phyloP scores from a whole-genome alignment of 225 moss, liverwort and hornwort species.

The Physcomitrium patens region DNA sequence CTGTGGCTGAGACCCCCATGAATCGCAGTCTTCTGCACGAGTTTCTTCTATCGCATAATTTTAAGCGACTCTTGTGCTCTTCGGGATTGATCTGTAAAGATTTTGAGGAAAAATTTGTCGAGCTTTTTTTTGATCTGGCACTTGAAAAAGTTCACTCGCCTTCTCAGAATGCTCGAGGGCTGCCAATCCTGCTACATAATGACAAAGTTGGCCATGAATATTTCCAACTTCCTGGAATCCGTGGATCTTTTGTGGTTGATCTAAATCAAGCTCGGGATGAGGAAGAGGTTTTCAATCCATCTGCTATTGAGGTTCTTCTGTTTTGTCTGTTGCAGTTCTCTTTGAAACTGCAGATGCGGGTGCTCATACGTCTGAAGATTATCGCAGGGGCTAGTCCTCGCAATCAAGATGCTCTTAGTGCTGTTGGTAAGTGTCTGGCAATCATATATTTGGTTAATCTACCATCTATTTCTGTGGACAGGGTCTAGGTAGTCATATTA shows the following conservation, averaged over 20 bases:
- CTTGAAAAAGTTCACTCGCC: conserved; percentile 75
- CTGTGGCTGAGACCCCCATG: conserved; percentile 59
- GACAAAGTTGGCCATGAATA: conserved; percentile 45
- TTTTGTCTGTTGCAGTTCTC: conserved; percentile 74
- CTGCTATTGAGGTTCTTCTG: conserved; percentile 83
- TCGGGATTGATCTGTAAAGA: conserved; percentile 67
- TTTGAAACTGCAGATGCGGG: conserved; percentile 68
- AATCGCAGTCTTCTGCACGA: conserved; percentile 82
- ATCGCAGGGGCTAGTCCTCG: conserved; percentile 75
- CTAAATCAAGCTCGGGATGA: conserved; percentile 44
- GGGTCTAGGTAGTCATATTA: background rate
- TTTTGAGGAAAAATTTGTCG: conserved; percentile 75
- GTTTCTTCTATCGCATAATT: conserved; percentile 59
- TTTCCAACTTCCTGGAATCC: conserved; percentile 56
- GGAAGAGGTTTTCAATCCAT: conserved; percentile 76
- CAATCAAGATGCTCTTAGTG: conserved; percentile 94
- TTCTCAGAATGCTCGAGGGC: conserved; percentile 53
- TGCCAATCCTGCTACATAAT: conserved; percentile 57
- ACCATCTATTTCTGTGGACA: background rate
- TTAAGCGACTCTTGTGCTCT: conserved; percentile 60
- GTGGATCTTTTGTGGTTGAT: conserved; percentile 45
- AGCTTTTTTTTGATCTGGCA: conserved; percentile 83
- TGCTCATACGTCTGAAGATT: conserved; percentile 75
- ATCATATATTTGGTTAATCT: background rate
- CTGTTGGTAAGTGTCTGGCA: conserved; percentile 64